These are phyloP conservation scores for Euclidium syriacum DNA, from an alignment of 345 rosid genomes.

Conservation along the genomic window DNA sequence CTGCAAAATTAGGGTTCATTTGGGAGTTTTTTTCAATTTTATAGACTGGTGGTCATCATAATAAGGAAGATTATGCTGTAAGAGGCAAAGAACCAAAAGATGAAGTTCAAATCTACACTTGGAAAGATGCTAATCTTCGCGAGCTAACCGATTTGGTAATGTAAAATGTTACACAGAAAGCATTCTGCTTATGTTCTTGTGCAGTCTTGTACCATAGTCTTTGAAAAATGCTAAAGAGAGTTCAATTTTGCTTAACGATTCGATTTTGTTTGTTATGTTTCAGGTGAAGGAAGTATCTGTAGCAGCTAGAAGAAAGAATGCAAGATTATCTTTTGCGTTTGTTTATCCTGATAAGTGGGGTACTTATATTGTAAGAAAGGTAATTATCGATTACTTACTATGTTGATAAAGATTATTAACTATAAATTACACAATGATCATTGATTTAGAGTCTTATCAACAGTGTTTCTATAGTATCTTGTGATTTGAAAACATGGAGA, in stretches of 20 bases:
- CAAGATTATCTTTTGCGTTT: constrained; percentile 86
- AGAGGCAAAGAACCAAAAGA: constrained; percentile 96
- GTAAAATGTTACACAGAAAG: too few species aligned
- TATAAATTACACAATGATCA: too few species aligned
- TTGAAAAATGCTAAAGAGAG: too few species aligned
- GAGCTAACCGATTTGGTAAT: constrained; percentile 87
- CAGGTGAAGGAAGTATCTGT: constrained; percentile 92
- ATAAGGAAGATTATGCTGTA: constrained; percentile 79
- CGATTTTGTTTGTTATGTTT: too few species aligned
- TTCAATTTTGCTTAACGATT: too few species aligned
- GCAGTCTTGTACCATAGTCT: neutral
- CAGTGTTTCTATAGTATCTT: neutral
- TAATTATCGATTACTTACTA: constrained; percentile 20
- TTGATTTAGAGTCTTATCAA: neutral
- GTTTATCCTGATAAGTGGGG: constrained; percentile 83
- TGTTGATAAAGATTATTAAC: too few species aligned
- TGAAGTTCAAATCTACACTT: constrained; percentile 94
- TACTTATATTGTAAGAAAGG: constrained; percentile 73
- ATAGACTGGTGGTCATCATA: constrained; percentile 81
- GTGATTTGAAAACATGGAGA: neutral
- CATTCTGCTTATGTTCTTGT: neutral
- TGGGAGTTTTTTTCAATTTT: constrained; percentile 12
- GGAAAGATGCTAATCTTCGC: constrained; percentile 93
- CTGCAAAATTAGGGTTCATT: neutral
- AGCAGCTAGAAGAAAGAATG: constrained; percentile 87